Conservation (phyloP, 2,329 filamentous ascomycete genomes). For the Metarhizium brunneum region DNA sequence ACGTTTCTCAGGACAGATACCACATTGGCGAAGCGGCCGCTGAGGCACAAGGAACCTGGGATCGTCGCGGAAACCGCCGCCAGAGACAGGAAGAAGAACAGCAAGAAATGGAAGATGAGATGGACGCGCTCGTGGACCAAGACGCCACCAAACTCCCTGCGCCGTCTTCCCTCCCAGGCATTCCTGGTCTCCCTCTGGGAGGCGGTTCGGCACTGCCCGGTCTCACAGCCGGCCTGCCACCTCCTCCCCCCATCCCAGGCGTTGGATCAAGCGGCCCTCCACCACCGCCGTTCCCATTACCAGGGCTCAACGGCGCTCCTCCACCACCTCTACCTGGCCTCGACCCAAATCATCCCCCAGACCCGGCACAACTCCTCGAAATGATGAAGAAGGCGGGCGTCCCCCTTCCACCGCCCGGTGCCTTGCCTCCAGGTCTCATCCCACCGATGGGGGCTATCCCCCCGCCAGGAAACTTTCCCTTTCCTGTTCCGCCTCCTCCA, state of each 20-base stretch:
- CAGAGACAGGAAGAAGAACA: slow-evolving; percentile 89
- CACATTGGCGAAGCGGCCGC: slow-evolving; percentile 92
- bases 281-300: slow-evolving; percentile 46
- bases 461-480: slow-evolving; percentile 23
- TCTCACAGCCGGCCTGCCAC: slow-evolving; percentile 33
- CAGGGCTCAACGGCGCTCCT: slow-evolving; percentile 35
- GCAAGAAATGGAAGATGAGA: slow-evolving; percentile 86
- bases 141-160: slow-evolving; percentile 49
- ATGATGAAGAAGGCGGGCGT: slow-evolving; percentile 58
- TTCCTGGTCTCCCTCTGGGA: slow-evolving; percentile 49
- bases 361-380: slow-evolving; percentile 52
- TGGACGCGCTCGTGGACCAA: slow-evolving; percentile 86
- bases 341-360: slow-evolving; percentile 50
- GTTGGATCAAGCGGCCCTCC: slow-evolving; percentile 29
- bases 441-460: slow-evolving; percentile 10
- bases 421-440: slow-evolving; percentile 34
- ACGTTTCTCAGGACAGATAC: slow-evolving; percentile 80
- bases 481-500: slow-evolving; percentile 28
- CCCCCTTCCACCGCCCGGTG: slow-evolving; percentile 45
- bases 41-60: slow-evolving; percentile 92
- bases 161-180: slow-evolving; percentile 41
- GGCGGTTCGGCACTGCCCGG: slow-evolving; percentile 26
- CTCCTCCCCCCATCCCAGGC: slow-evolving; percentile 37
- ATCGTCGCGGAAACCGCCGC: slow-evolving; percentile 65
- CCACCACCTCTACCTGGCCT: slow-evolving; percentile 44